Conservation (phyloP, 805 yeast species). For the Yamadazyma scolyti region DNA sequence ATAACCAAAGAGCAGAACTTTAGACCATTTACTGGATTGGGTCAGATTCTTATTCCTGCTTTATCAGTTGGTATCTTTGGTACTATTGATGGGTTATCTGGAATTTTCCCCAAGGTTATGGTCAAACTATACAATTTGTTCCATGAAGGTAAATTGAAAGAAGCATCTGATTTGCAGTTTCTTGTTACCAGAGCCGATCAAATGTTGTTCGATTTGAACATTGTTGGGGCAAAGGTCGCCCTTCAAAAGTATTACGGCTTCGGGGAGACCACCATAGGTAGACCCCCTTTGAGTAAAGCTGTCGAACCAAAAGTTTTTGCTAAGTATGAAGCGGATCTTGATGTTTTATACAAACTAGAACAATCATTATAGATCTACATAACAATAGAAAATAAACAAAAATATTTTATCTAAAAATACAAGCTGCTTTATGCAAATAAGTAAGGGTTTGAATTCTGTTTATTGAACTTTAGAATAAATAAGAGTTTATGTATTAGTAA, state of each 20-base stretch:
- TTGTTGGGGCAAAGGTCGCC: conserved; percentile 27
- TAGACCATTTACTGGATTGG: conserved; percentile 22
- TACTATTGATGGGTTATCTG: conserved; percentile 23
- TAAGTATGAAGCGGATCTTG: conserved; percentile 12
- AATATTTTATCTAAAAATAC: no score
- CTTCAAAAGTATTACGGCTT: conserved; percentile 16
- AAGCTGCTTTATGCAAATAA: no score
- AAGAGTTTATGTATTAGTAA: no score
- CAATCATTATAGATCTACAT: no score
- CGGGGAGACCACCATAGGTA: conserved; percentile 22
- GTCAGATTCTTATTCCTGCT: conserved; percentile 22
- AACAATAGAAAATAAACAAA: no score
- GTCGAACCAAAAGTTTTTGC: conserved; percentile 8
- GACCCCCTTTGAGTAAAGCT: conserved; percentile 24
- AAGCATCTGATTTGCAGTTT: conserved; percentile 19
- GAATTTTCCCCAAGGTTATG: conserved; percentile 20
- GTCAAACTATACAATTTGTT: conserved; percentile 13
- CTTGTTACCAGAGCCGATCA: conserved; percentile 19
- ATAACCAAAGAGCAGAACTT: conserved; percentile 14
- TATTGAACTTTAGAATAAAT: no score
- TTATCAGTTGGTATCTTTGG: conserved; percentile 19
- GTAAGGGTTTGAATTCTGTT: no score
- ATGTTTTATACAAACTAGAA: no score
- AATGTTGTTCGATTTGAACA: conserved; percentile 24
- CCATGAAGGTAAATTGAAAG: conserved; percentile 12